Conservation (phyloP, 495 filamentous ascomycete genomes). For the Tuber aestivum region DNA sequence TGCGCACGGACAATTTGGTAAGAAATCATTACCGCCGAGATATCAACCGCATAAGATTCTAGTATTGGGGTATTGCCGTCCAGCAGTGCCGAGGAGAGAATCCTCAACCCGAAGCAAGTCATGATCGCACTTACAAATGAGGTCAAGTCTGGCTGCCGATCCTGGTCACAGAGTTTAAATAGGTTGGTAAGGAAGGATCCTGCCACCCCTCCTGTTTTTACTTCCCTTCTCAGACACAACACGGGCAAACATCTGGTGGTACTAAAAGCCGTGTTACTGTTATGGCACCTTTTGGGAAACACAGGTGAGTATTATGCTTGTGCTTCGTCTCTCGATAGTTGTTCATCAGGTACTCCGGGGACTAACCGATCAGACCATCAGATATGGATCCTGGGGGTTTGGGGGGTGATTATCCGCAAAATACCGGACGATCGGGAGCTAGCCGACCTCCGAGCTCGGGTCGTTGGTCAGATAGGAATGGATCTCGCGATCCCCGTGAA, state of each 20-base stretch:
- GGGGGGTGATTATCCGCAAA: neutral
- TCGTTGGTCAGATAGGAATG: neutral
- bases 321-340: neutral
- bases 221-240: neutral
- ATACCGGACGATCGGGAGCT: neutral
- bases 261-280: neutral
- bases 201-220: neutral
- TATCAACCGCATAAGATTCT: neutral
- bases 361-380: neutral
- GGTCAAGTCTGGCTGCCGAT: neutral
- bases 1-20: neutral
- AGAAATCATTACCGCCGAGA: neutral
- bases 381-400: neutral
- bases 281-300: neutral
- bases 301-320: neutral
- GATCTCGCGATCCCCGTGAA: neutral
- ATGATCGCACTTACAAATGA: neutral
- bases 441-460: too few relatives aligned
- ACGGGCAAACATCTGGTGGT: neutral
- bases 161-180: neutral
- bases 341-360: neutral
- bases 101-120: neutral
- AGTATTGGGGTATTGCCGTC: neutral
- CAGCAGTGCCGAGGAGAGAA: neutral
- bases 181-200: neutral